Evolutionary conservation across 2,329 filamentous ascomycete species (phyloP).

Genomic region (Colletotrichum sp.): DNA sequence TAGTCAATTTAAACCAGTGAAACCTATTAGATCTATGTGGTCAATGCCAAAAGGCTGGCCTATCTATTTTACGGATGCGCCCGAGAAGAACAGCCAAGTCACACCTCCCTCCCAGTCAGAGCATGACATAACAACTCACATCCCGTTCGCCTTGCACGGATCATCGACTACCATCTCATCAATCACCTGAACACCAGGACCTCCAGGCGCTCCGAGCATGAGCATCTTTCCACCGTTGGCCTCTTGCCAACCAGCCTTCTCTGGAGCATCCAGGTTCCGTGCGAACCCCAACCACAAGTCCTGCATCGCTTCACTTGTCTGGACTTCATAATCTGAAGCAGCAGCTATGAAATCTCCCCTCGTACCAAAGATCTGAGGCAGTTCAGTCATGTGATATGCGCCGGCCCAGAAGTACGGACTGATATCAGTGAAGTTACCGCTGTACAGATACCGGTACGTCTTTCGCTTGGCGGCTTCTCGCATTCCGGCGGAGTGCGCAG

Average conservation of each 20-base stretch:
- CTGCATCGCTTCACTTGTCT: background rate
- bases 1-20: background rate
- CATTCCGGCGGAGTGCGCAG: background rate
- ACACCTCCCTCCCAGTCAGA: rapidly evolving
- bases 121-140: background rate
- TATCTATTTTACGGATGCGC: background rate
- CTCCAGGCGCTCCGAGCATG: background rate
- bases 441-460: conserved; percentile 28
- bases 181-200: background rate
- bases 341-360: background rate
- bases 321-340: background rate
- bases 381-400: conserved; percentile 31
- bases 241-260: background rate
- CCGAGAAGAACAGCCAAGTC: background rate
- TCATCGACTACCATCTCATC: background rate
- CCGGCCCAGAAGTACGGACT: conserved; percentile 26
- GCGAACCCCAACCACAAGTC: background rate
- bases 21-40: background rate
- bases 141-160: background rate
- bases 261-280: background rate
- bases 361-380: conserved; percentile 35
- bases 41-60: background rate
- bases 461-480: background rate
- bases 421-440: conserved; percentile 31
- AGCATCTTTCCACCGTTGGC: background rate